Evolutionary conservation across 768 basidiomycete genomes (phyloP), one percentile per base, ranked within the genome.

Genomic region (Lactifluus echinatus): DNA sequence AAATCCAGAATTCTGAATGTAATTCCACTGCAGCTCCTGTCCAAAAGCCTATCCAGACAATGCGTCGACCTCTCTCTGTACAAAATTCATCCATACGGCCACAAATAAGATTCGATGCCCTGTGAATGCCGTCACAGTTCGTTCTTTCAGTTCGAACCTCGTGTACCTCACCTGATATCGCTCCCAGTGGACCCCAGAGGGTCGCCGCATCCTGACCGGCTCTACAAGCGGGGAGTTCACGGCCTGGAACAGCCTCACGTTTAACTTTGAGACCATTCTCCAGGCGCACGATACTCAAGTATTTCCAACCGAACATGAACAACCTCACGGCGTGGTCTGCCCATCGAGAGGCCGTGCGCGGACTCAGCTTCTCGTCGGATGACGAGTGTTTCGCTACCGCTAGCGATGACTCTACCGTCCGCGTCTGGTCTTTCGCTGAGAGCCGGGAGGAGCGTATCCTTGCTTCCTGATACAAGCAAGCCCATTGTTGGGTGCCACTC

Each of bases 401-500:
- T 2, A 94, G 93, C 60, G 96, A 98, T 66, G 96, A 99, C 69
- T 88, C 93, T 2, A 90, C 87, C 54, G 84, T 99, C 60, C 82
- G 92, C 67, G 85, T 99, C 64, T 98, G 96, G 96, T 85, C 83
- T 14, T 98, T 97, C 67, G 86, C 93, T 63, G 89, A 91, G 68
- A 88, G 88, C 61, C 77, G 87, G 49, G 89, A 94, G 59, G 96
- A 97, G 72, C 84, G 85, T 58, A 83, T 85, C 1, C 74, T 97
- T 63, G 89, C 89, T 36, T n/a, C n/a, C n/a, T n/a, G n/a, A n/a
- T n/a, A n/a, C n/a, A 21, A 99, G 79, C n/a, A n/a, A n/a, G n/a
- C n/a, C n/a, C n/a, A n/a, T n/a, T n/a, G 93, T 97, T 1, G 88
- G 97, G 74, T 99, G 96, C 96, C 96, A 99, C 72, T 93, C 93